Base-by-base conservation (phyloP, 148 eudicot species). In the Beta vulgaris region DNA sequence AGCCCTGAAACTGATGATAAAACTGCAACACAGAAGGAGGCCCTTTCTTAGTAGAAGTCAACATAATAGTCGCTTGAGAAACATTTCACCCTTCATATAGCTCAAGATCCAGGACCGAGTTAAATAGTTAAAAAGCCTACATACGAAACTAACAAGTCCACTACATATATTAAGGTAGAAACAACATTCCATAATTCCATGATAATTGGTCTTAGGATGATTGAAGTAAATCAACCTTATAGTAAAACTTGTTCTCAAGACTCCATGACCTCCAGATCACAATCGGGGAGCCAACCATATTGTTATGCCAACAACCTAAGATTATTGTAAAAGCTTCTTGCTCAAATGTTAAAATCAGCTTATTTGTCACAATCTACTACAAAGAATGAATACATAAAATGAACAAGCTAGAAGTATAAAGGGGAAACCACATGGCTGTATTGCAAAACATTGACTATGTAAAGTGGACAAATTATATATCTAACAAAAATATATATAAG, bases 1-100 rank as follows among this genome's bases (percentile, higher is more conserved):
- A 94, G 93, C 69, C 98, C 98, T n/a, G 98, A 88, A 63, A 92
- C 91, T 71, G 96, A 72, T 59, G 98, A 92, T 68, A 92, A 61
- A 82, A 95, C 98, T 95, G 96, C 88, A 87, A 65, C 40, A 72
- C 9, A 51, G 10, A 73, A 69, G 13, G 53, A 19, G 13, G 26
- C 25, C 43, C 61, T 25, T 60, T 74, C 73, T 19, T 23, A 29
- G 6, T 23, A 16, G 19, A 46, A 46, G 18, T 77, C 18, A 46
- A 61, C 36, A 43, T 16, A 46, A 12, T 23, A 9, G 21, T 7
- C 2, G 16, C 61, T 48, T 2, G 54, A 40, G 16, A 40, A 15
- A 55, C 29, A 51, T 44, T 35, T 29, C 3, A 31, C 28, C 48
- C 31, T 32, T 36, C 15, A 18, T 69, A 74, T 35, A 21, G 31